Base-by-base conservation (phyloP, 345 rosid genomes). In the Eucalyptus albens region DNA sequence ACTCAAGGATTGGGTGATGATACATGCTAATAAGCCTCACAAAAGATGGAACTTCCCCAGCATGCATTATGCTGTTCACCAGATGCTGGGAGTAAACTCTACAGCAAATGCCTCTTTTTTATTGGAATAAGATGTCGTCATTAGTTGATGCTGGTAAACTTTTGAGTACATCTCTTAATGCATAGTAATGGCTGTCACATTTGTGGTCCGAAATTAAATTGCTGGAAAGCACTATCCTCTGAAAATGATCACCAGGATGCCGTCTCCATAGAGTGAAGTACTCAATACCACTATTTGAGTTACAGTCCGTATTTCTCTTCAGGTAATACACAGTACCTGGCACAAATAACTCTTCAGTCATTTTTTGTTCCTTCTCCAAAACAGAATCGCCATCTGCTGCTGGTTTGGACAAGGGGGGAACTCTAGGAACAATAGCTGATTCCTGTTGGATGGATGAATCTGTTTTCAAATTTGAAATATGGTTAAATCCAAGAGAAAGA, bases 141-240 rank as follows among this genome's bases (percentile, higher is more conserved):
- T 21, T 77, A 31, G 83, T 67, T 77, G 93, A 90, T 85, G 88
- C 88, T 5, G 98, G 95, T 91, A 97, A 92, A 69, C 96, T 96
- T 94, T 98, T 98, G 40, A 96, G 95, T 31, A 96, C 98, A 89
- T 98, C 99, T 91, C 99, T 90, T 21, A 98, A 90, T 4, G 99
- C 99, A 11, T 92, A 94, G 92, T 94, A 95, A 92, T 98, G 99
- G 93, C 95, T 95, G 90, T 96, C 99, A 51, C 99, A 98, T 92
- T 94, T 96, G 90, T 98, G 99, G 89, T 97, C 99, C 15, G 96
- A 94, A 88, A 97, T 94, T 90, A 98, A 89, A 92, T 96, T 97
- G 93, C 95, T 93, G 9, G 99, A 94, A 53, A 98, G 96, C 89
- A 97, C 92, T 91, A 98, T 98, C 91, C 94, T 94, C 93, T 95